phyloP scores from a whole-genome alignment of 345 rosid species.

The Kernera saxatilis region DNA sequence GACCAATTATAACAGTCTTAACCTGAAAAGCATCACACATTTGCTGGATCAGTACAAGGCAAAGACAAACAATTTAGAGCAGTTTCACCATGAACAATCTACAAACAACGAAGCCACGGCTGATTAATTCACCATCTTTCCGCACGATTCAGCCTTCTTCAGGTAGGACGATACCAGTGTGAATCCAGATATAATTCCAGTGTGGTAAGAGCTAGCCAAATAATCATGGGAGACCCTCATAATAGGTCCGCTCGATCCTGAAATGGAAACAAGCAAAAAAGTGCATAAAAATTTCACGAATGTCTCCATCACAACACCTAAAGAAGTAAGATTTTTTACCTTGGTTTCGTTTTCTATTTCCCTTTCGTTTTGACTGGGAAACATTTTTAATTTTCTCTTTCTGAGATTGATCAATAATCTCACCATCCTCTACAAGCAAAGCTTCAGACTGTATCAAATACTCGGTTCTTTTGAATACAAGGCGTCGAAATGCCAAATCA shows the following conservation, averaged over 20 bases:
- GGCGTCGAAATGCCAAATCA: slow-evolving; percentile 71
- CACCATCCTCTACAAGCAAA: slow-evolving; percentile 48
- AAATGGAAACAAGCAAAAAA: not conserved
- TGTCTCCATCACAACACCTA: not conserved
- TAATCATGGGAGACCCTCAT: slow-evolving; percentile 67
- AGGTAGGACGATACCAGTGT: slow-evolving; percentile 63
- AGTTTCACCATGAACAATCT: not conserved
- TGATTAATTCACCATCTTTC: slow-evolving; percentile 40
- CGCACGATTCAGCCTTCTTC: slow-evolving; percentile 51
- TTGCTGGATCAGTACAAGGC: slow-evolving; percentile 1
- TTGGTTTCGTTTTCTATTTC: slow-evolving; percentile 33
- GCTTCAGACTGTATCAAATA: slow-evolving; percentile 92
- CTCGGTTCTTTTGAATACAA: slow-evolving; percentile 76
- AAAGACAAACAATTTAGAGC: not conserved
- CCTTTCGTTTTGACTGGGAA: slow-evolving; percentile 49
- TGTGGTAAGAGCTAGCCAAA: slow-evolving; percentile 86
- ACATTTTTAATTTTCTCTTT: slow-evolving; percentile 35
- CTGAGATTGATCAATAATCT: slow-evolving; percentile 29
- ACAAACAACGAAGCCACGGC: not conserved
- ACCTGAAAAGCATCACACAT: slow-evolving; percentile 40
- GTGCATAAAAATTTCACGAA: not conserved
- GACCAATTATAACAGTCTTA: slow-evolving; percentile 77
- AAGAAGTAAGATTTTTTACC: slow-evolving; percentile 34
- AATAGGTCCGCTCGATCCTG: slow-evolving; percentile 39
- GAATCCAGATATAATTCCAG: slow-evolving; percentile 81